Conservation (phyloP, 2,329 filamentous ascomycete genomes). For the Alternaria alternata region DNA sequence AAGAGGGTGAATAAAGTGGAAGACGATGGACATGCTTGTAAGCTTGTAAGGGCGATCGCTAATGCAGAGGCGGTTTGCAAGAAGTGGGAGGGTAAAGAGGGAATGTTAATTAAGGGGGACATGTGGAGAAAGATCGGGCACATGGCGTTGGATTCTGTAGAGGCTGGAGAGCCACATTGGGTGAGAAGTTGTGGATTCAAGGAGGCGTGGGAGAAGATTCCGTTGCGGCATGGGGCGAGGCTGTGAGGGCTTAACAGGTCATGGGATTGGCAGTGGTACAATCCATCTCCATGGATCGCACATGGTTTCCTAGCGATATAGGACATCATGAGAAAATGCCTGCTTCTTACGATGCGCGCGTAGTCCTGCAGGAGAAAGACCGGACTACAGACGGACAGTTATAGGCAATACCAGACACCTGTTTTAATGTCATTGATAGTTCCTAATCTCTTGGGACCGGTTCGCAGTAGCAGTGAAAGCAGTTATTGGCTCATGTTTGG, state of each 20-base stretch:
- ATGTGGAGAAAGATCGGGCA: slow-evolving; percentile 69
- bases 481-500: not conserved
- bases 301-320: not conserved
- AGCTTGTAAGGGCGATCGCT: slow-evolving; percentile 74
- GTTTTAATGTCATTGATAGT: not conserved
- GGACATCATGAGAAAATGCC: not conserved
- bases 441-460: not conserved
- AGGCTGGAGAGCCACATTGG: slow-evolving; percentile 64
- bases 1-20: slow-evolving; percentile 56
- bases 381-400: not conserved
- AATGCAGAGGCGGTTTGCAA: slow-evolving; percentile 65
- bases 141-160: slow-evolving; percentile 69
- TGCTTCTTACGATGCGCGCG: not conserved
- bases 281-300: not conserved
- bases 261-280: not conserved
- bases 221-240: slow-evolving; percentile 34
- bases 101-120: slow-evolving; percentile 61
- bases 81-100: slow-evolving; percentile 55
- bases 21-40: slow-evolving; percentile 85
- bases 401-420: not conserved
- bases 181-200: slow-evolving; percentile 69
- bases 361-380: not conserved
- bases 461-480: not conserved
- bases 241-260: slow-evolving; percentile 22
- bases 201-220: slow-evolving; percentile 67